Evolutionary conservation across 108 stramenopile species (phyloP).

Genomic region (Seminavis robusta): DNA sequence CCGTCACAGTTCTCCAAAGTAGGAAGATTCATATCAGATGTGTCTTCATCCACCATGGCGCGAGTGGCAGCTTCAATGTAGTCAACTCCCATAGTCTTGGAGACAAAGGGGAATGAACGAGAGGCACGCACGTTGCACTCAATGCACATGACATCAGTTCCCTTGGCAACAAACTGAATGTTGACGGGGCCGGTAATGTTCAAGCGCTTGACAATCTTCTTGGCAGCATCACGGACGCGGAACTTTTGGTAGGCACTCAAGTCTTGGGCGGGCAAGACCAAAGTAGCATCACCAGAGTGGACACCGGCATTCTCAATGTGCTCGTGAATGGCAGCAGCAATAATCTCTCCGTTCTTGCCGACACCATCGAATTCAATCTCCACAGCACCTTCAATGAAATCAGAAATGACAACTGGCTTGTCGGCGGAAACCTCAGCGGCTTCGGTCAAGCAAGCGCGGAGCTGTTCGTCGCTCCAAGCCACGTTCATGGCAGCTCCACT

Average conservation of each 20-base stretch:
- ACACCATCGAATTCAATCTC: slow-evolving; percentile 99
- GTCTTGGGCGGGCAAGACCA: slow-evolving; percentile 88
- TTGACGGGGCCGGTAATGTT: slow-evolving; percentile 99
- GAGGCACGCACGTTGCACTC: slow-evolving; percentile 98
- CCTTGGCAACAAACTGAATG: slow-evolving; percentile 98
- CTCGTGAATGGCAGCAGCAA: slow-evolving; percentile 95
- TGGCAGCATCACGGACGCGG: slow-evolving; percentile 84
- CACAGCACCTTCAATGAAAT: slow-evolving; percentile 92
- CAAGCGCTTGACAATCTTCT: slow-evolving; percentile 88
- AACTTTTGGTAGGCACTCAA: slow-evolving; percentile 79
- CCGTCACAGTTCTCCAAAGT: slow-evolving; percentile 83
- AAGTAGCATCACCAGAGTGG: slow-evolving; percentile 95
- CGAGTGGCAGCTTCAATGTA: slow-evolving; percentile 96
- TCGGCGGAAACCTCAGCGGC: slow-evolving; percentile 95
- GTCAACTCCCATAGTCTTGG: slow-evolving; percentile 97
- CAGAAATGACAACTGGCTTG: slow-evolving; percentile 95
- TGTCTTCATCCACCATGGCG: slow-evolving; percentile 80
- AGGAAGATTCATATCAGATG: slow-evolving; percentile 88
- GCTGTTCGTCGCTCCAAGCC: slow-evolving; percentile 88
- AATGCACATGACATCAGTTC: slow-evolving; percentile 96
- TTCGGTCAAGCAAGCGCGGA: slow-evolving; percentile 81
- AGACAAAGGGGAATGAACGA: slow-evolving; percentile 98
- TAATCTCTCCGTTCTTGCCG: slow-evolving; percentile 90
- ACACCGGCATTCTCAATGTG: slow-evolving; percentile 99
- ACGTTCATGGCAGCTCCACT: slow-evolving; percentile 99